Percentiles rank a stretch among this genome's conserved stretches.
phyloP scores from a whole-genome alignment of 768 basidiomycete species.

The Amanita brunnescens region DNA sequence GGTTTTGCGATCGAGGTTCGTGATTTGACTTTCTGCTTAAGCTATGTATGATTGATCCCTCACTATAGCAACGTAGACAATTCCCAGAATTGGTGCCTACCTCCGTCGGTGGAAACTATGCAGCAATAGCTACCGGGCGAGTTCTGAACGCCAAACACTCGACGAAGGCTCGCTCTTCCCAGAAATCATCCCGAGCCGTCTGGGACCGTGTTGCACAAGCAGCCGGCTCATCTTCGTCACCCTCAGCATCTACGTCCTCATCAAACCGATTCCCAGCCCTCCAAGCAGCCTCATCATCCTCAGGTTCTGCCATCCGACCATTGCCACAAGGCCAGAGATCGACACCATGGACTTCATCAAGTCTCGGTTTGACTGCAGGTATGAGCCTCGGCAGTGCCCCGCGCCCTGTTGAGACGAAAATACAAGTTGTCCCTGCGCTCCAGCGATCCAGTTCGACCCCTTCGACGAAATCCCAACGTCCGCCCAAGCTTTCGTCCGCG shows the following conservation, averaged over 20 bases:
- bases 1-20: slow-evolving; percentile 75
- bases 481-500: slow-evolving; percentile 41
- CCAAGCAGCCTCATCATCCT: slow-evolving; percentile 4
- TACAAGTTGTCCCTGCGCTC: slow-evolving; percentile 8
- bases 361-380: slow-evolving; percentile 10
- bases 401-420: not conserved
- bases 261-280: slow-evolving; percentile 13
- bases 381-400: slow-evolving; percentile 9
- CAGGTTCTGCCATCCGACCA: slow-evolving; percentile 30
- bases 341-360: slow-evolving; percentile 16
- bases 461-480: slow-evolving; percentile 12
- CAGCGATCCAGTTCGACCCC: slow-evolving; percentile 4
- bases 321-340: slow-evolving; percentile 16
- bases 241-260: slow-evolving; percentile 15
- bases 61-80: slow-evolving; percentile 65
- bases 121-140: slow-evolving; percentile 73
- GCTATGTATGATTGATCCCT: not conserved
- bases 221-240: slow-evolving; percentile 32
- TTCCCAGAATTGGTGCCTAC: slow-evolving; percentile 71
- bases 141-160: slow-evolving; percentile 79
- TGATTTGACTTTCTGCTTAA: slow-evolving; percentile 3
- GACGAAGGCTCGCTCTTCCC: slow-evolving; percentile 49
- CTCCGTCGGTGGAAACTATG: slow-evolving; percentile 55
- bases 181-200: slow-evolving; percentile 55
- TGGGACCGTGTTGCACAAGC: slow-evolving; percentile 87